Evolutionary conservation across 1,284 basidiomycete species (phyloP), one percentile per base, ranked within the genome.

Genomic region (Omphalotus olearius): DNA sequence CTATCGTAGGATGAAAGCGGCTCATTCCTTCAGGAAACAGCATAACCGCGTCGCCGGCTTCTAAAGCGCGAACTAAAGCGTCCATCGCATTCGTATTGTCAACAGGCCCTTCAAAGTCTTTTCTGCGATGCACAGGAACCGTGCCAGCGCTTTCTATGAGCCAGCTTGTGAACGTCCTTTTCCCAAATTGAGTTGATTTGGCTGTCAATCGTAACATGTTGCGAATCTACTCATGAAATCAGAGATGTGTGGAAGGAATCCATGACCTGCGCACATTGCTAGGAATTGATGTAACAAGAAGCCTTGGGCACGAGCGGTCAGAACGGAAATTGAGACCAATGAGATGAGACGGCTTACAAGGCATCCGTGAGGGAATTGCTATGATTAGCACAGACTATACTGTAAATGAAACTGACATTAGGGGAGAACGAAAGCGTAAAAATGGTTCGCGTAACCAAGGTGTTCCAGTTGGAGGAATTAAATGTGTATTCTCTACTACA

Each of bases 341-440:
- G 47, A 48, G 23, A 14, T n/a, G 45, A 17, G 6, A 35, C 10
- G 23, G 65, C 83, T 66, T 65, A 90, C 83, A 93, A 73, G 1
- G 91, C 88, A 71, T 93, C 91, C 0, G 90, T 93, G 52, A 93
- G 68, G 1, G 86, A 89, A 65, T 93, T 93, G 59, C 83, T 82
- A 64, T 93, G 90, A 59, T 93, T 93, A 5, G 89, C 82, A 57
- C 83, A 87, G 25, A 93, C 79, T 53, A 75, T 70, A 56, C 69
- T 71, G 30, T 13, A 33, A 33, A 13, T 17, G 17, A 44, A 28
- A 51, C 35, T 45, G 46, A 41, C 28, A 44, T 40, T 41, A 33
- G 30, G 13, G 7, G 9, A 13, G 13, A 3, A 33, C 30, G 9
- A 33, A 9, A 9, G 13, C 30, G 13, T 30, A 41, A 51, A n/a